Conservation (phyloP, 768 basidiomycete genomes). For the Chlorophyllum brunneum region DNA sequence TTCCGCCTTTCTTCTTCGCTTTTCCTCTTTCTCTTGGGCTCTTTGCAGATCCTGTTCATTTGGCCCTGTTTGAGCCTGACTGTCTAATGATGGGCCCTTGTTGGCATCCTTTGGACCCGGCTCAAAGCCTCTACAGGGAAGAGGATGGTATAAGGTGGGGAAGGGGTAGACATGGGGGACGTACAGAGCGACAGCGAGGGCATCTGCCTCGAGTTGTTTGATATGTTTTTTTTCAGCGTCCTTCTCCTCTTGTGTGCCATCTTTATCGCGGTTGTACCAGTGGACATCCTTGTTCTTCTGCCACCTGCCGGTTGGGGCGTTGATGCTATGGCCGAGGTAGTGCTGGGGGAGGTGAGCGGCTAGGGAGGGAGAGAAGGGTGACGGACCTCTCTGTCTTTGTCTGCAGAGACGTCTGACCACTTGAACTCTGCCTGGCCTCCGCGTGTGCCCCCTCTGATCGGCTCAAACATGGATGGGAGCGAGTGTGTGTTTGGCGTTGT, state of each 20-base stretch:
- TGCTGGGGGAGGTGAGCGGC: constrained; percentile 46
- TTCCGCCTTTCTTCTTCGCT: constrained; percentile 45
- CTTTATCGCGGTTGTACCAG: constrained; percentile 83
- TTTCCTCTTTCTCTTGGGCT: constrained; percentile 40
- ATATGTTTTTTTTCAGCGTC: constrained; percentile 74
- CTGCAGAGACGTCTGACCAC: constrained; percentile 86
- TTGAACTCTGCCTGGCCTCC: constrained; percentile 92
- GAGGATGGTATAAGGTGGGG: not conserved
- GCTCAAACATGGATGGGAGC: constrained; percentile 63
- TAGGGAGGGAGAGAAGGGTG: constrained; percentile 9
- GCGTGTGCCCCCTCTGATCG: constrained; percentile 83
- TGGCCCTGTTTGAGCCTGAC: no score
- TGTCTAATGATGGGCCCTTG: not conserved
- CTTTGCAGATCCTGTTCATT: no score
- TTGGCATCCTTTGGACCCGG: constrained; percentile 37
- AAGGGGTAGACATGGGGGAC: not conserved
- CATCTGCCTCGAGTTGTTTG: constrained; percentile 89
- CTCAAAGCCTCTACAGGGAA: constrained; percentile 60
- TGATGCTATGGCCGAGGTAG: constrained; percentile 93
- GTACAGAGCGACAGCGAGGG: constrained; percentile 77
- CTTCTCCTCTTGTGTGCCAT: constrained; percentile 40
- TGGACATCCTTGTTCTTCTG: constrained; percentile 97
- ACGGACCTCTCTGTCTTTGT: constrained; percentile 86
- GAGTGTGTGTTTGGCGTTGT: constrained; percentile 1
- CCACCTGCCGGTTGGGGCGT: constrained; percentile 94